A percentile compares a stretch with the other conserved stretches of the same genome.
phyloP scores from a whole-genome alignment of 2,329 filamentous ascomycete genomes.

The Fusarium coffeatum region DNA sequence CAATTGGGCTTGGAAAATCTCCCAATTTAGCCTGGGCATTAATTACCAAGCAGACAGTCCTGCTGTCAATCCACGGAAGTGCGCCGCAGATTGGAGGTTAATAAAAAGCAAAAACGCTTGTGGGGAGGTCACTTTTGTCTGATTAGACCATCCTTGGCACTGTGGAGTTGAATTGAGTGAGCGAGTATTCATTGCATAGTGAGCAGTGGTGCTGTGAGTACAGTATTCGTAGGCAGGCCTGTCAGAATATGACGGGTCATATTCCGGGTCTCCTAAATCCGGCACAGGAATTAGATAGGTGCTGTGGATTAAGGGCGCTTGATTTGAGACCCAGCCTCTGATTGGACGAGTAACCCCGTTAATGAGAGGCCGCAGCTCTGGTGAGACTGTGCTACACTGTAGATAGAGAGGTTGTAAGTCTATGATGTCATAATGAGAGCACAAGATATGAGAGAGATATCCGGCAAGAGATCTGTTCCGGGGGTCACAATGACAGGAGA shows the following conservation, averaged over 20 bases:
- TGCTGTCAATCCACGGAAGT: constrained; percentile 30
- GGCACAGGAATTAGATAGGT: constrained; percentile 10
- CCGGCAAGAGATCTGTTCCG: constrained; percentile 8
- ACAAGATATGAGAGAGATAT: constrained; percentile 14
- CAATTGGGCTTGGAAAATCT: neutral
- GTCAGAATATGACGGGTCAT: constrained; percentile 39
- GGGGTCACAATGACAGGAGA: neutral
- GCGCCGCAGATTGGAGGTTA: constrained; percentile 6
- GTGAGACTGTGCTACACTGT: constrained; percentile 21
- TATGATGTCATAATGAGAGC: constrained; percentile 30
- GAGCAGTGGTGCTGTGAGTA: constrained; percentile 5
- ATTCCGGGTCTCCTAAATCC: constrained; percentile 15
- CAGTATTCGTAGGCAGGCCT: neutral
- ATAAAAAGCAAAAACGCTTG: constrained; percentile 33
- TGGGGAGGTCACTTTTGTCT: constrained; percentile 36
- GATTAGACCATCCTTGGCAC: constrained; percentile 38
- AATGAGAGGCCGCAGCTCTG: constrained; percentile 17
- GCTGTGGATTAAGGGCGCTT: constrained; percentile 23
- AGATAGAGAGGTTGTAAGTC: constrained; percentile 24
- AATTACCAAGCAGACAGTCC: neutral
- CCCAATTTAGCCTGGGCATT: constrained; percentile 4
- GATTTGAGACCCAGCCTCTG: constrained; percentile 29
- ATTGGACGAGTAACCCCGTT: constrained; percentile 2
- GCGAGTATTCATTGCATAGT: neutral
- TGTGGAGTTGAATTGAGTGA: neutral